These are phyloP conservation scores for Yarrowia galli DNA, from an alignment of 1,139 yeast species.

Conservation along the genomic window DNA sequence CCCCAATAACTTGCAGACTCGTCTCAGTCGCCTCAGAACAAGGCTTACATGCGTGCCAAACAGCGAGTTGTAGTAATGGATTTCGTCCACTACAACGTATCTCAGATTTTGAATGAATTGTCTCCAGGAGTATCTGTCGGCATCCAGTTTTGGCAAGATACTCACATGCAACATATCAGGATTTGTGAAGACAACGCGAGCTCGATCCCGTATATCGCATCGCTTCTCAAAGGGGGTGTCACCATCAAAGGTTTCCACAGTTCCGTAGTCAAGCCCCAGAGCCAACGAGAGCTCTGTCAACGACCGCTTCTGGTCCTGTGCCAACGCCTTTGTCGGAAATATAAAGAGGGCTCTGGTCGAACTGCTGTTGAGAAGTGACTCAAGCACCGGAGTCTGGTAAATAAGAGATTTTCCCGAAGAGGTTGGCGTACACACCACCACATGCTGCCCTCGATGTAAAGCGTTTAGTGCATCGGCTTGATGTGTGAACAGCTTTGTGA, in stretches of 20 bases:
- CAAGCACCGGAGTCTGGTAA: constrained; percentile 84
- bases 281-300: constrained; percentile 62
- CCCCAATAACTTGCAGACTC: constrained; percentile 65
- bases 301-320: constrained; percentile 92
- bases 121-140: constrained; percentile 60
- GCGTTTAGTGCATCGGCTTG: constrained; percentile 79
- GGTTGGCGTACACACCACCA: constrained; percentile 89
- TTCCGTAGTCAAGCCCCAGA: constrained; percentile 49
- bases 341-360: constrained; percentile 81
- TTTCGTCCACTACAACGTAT: constrained; percentile 82
- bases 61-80: constrained; percentile 87
- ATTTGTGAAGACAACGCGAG: constrained; percentile 86
- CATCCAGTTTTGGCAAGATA: constrained; percentile 62
- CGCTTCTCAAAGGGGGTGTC: constrained; percentile 75
- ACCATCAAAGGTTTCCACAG: constrained; percentile 88
- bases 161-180: constrained; percentile 94
- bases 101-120: constrained; percentile 67
- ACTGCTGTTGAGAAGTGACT: constrained; percentile 57
- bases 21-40: constrained; percentile 75
- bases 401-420: constrained; percentile 94
- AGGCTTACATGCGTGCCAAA: constrained; percentile 93
- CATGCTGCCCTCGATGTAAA: constrained; percentile 62
- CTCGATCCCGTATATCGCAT: constrained; percentile 60
- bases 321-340: constrained; percentile 95
- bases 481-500: constrained; percentile 70